Evolutionary conservation across 371 early-diverging fungal species (phyloP).

Genomic region (Basidiobolus meristosporus): DNA sequence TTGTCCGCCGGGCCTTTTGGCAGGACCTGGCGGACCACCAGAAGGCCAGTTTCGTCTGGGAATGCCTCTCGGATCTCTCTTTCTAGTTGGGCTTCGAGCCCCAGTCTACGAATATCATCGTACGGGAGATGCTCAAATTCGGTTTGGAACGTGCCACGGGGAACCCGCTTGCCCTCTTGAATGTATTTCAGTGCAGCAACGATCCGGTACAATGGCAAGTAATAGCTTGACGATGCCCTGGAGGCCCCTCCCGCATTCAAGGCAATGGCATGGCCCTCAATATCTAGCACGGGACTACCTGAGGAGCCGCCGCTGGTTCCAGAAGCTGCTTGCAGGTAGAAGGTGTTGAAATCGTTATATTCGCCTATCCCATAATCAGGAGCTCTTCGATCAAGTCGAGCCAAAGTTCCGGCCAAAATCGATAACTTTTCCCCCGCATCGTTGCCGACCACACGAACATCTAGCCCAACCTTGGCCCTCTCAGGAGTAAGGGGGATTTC

Average conservation of each 20-base stretch:
- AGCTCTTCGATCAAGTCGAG: constrained; percentile 54
- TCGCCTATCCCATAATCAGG: constrained; percentile 50
- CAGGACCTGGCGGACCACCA: constrained; percentile 42
- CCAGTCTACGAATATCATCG: constrained; percentile 32
- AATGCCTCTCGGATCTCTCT: constrained; percentile 25
- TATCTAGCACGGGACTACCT: constrained; percentile 44
- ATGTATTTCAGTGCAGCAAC: constrained; percentile 37
- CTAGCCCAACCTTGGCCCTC: constrained; percentile 55
- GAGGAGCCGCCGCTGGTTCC: constrained; percentile 45
- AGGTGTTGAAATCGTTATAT: constrained; percentile 51
- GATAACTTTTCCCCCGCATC: constrained; percentile 70
- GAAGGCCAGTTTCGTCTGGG: constrained; percentile 49
- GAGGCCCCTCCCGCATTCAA: constrained; percentile 43
- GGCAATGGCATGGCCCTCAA: constrained; percentile 46
- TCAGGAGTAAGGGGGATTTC: constrained; percentile 55
- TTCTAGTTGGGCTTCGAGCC: constrained; percentile 31
- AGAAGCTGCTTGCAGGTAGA: constrained; percentile 46
- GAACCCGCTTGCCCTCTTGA: constrained; percentile 24
- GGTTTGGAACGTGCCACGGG: constrained; percentile 59
- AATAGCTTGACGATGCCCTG: constrained; percentile 29
- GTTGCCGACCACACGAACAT: constrained; percentile 67
- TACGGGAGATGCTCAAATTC: constrained; percentile 41
- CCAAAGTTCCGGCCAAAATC: constrained; percentile 58
- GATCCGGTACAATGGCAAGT: constrained; percentile 44
- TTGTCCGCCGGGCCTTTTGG: constrained; percentile 48